Percentiles rank a stretch among this genome's conserved stretches.
phyloP scores from a whole-genome alignment of 257 asterid species.

The Solanum virginianum region DNA sequence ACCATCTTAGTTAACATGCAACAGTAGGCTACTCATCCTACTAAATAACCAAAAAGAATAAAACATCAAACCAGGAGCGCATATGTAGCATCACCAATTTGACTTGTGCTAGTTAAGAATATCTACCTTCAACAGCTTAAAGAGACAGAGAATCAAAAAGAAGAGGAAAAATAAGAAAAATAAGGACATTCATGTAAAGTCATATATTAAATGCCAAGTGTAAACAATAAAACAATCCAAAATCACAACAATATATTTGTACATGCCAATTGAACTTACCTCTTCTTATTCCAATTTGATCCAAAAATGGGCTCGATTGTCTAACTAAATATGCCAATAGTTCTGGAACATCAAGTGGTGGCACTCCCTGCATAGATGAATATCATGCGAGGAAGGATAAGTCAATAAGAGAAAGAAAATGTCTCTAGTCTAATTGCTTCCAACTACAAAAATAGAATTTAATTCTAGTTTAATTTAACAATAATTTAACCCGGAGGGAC shows the following conservation, averaged over 20 bases:
- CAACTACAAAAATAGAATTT: neutral
- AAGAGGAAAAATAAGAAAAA: neutral
- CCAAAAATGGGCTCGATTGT: conserved; percentile 91
- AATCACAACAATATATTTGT: neutral
- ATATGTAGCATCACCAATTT: neutral
- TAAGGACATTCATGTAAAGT: neutral
- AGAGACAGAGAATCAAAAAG: neutral
- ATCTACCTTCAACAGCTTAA: neutral
- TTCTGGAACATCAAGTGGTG: conserved; percentile 88
- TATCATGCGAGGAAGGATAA: neutral
- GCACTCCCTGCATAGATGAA: conserved; percentile 56
- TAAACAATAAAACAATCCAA: neutral
- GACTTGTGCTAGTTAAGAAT: neutral
- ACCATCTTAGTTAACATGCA: neutral
- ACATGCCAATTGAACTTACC: conserved; percentile 27
- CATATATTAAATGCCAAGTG: neutral
- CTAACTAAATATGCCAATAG: conserved; percentile 82
- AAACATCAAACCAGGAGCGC: neutral
- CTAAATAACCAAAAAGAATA: neutral
- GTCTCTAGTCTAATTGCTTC: neutral
- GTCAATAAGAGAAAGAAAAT: neutral
- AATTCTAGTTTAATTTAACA: neutral
- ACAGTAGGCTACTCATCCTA: neutral
- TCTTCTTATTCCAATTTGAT: conserved; percentile 78
- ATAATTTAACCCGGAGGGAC: neutral